Base-by-base conservation (phyloP, 1,284 basidiomycete genomes). In the Apiotrichum porosum region DNA sequence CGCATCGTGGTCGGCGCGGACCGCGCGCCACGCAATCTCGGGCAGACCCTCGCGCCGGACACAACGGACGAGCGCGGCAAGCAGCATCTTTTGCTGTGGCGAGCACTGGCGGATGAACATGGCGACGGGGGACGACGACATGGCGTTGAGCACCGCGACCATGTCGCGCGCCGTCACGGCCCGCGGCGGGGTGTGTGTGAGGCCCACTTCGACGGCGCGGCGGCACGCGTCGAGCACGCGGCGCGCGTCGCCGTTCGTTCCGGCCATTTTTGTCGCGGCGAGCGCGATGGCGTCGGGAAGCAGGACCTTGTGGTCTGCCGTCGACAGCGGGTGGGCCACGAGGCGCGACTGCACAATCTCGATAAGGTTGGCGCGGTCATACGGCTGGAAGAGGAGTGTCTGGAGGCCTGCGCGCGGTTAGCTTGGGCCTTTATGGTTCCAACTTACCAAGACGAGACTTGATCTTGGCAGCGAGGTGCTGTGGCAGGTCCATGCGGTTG, bases 401-500 rank as follows among this genome's bases (percentile, higher is more conserved):
- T 86, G 84, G 81, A 95, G 91, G 44, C 58, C 39, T 41, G 31
- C 19, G 21, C 14, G 15, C 13, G n/a, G 10, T 23, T 32, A 33
- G 39, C 17, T 6, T 6, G 35, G 8, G 22, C 33, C 9, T 8
- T 13, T 15, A n/a, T 34, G 10, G 17, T 34, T 12, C 19, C 6
- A 13, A 15, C 39, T 9, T 15, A 89, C 90, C 94, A 12, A 98
- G 75, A 44, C 95, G 83, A 73, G 88, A 93, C 40, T 89, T 81
- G 44, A 98, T 93, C 55, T 95, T 85, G 3, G 91, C 89, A 3
- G 80, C 86, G 79, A 99, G 85, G 22, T 94, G 80, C 71, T 98
- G 94, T 0, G 95, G 95, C 44, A 98, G 77, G 66, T 98, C 94
- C 88, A 97, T 95, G 22, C 94, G 93, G 69, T 98, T 98, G 12